Base-by-base conservation (phyloP, 345 rosid species). In the Euclidium syriacum region DNA sequence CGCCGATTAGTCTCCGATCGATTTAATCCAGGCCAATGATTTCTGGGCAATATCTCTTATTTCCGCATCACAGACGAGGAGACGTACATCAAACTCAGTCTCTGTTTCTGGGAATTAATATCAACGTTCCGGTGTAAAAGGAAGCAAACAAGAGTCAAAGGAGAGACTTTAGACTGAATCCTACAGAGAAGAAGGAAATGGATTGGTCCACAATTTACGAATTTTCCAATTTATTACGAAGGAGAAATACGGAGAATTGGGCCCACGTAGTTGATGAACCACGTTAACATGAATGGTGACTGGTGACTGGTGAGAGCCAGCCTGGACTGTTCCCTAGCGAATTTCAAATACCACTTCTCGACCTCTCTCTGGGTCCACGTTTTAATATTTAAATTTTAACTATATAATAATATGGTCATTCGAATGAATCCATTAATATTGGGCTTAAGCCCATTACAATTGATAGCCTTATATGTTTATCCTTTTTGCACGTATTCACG, bases 61-160 rank as follows among this genome's bases (percentile, higher is more conserved):
- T 16, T 42, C 34, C 3, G 64, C 71, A 56, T 67, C 64, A 38
- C 50, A 54, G 30, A 27, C 4, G 71, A 47, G 16, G 57, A 56
- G 27, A 16, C 41, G 64, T 67, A 38, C 49, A 58, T n/a, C 52
- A 58, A 32, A 49, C 25, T 43, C 14, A n/a, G 34, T 42, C 24
- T 66, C 48, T 43, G 36, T 18, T 24, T 40, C 5, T 20, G 57
- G 27, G 52, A 58, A 67, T 67, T 34, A 53, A 43, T 33, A 32
- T 8, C 16, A 53, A 43, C 26, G 53, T 55, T 20, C 32, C 35
- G 9, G 44, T 33, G 39, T 23, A 20, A 64, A 42, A 10, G 10
- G 17, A 11, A 32, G 3, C n/a, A 10, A 36, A 12, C 23, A 60
- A 51, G 67, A 68, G 67, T 68, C 61, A 68, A 69, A 32, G n/a